A percentile compares a stretch with the other conserved stretches of the same genome.
phyloP scores from a whole-genome alignment of 257 asterid genomes.

The Solanum piurae region DNA sequence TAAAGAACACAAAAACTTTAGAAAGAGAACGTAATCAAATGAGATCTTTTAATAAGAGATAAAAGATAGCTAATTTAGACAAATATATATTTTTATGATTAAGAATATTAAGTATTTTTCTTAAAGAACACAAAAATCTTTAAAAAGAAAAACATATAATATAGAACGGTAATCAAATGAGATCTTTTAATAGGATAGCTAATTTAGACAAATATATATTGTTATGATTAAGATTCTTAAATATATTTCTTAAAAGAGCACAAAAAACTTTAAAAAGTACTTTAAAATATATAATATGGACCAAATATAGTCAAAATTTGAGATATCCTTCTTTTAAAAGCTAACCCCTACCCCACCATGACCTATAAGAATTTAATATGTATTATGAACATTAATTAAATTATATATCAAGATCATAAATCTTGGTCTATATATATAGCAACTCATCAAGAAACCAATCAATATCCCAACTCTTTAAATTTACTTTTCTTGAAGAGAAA shows the following conservation, averaged over 20 bases:
- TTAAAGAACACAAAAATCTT: not conserved
- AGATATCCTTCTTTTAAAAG: not conserved
- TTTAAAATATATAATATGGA: not conserved
- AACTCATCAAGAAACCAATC: not conserved
- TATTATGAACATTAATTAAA: not conserved
- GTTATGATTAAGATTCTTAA: not conserved
- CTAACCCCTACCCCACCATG: not conserved
- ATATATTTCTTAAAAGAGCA: not conserved
- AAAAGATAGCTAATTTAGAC: not conserved
- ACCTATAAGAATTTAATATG: not conserved
- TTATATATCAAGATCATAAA: not conserved
- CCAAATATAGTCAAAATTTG: not conserved
- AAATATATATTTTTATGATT: not conserved
- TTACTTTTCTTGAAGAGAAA: not conserved
- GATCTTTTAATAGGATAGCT: not conserved
- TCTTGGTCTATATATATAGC: not conserved
- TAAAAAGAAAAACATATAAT: too few species aligned
- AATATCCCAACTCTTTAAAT: not conserved
- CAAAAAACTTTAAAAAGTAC: not conserved
- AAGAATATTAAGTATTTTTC: not conserved
- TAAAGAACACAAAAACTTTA: not conserved
- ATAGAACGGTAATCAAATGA: not conserved
- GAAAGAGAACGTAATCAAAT: not conserved
- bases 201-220: not conserved
- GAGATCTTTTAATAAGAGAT: not conserved